A percentile compares a stretch with the other conserved stretches of the same genome.
These are phyloP conservation scores for Theileria luwenshuni DNA, from an alignment of 169 alveolate species.

Conservation along the genomic window DNA sequence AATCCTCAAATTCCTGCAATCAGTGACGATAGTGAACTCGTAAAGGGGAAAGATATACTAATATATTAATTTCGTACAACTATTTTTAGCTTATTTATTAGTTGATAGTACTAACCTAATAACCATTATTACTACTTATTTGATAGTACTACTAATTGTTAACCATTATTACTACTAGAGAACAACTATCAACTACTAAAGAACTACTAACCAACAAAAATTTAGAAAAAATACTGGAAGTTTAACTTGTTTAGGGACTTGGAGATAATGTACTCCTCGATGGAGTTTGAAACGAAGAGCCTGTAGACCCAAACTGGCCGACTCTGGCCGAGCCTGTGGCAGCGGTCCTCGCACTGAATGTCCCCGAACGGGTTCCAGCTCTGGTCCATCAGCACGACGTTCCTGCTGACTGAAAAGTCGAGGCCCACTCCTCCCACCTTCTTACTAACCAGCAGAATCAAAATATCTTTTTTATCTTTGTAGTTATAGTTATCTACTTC, in stretches of 20 bases:
- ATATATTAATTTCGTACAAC: no score
- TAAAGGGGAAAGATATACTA: no score
- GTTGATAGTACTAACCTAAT: no score
- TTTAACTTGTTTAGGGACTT: not conserved
- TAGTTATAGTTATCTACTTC: not conserved
- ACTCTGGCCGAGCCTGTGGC: conserved; percentile 91
- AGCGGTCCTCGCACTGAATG: conserved; percentile 93
- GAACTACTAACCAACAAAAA: no score
- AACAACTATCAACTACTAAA: no score
- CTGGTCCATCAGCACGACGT: conserved; percentile 95
- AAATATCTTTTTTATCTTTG: conserved; percentile 80
- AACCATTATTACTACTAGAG: no score
- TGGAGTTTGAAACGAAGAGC: conserved; percentile 85
- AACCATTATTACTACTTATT: no score
- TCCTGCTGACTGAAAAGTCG: conserved; percentile 95
- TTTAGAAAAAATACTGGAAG: no score
- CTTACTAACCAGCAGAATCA: conserved; percentile 93
- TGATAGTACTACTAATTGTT: no score
- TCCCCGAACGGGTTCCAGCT: conserved; percentile 94
- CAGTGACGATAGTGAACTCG: no score
- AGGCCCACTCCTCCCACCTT: conserved; percentile 99
- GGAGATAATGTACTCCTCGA: conserved; percentile 86
- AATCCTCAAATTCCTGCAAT: no score
- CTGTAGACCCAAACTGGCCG: conserved; percentile 89
- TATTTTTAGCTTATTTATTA: no score